Evolutionary conservation across 2,329 filamentous ascomycete species (phyloP), one percentile per base, ranked within the genome.

Genomic region (Graphilbum sp.): DNA sequence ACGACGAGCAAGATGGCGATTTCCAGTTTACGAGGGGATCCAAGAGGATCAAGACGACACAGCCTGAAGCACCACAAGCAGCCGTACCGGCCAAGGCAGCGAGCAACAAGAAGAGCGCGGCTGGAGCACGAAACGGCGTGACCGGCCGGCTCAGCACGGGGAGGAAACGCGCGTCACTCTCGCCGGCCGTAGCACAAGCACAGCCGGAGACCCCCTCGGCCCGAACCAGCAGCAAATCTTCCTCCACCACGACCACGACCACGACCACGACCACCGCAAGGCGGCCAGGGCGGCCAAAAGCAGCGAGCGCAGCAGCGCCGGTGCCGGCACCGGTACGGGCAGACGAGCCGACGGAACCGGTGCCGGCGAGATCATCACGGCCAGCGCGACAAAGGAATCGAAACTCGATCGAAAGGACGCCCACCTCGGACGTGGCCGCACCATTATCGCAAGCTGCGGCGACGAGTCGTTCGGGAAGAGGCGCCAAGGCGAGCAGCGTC

Each of bases 1-100:
- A 78, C 49, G 78, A 83, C 49, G 80, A 87, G 55, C 71, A 80
- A 50, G 76, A 82, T 60, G 81, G 80, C 49, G 82, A 82, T 45
- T 87, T 87, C 49, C 64, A 74, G 41, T 87, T 86, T 54, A 74
- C 76, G 45, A 72, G 80, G 47, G 75, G 68, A 44, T 64, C 75
- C 11, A 81, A 81, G 52, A 61, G 71, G 50, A 64, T 66, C 43
- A 84, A 79, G 58, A 67, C 69, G 41, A 53, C 58, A 17, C 57
- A 61, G 34, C 58, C 61, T 10, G 54, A 56, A 20, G 47, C 54
- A 12, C 27, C 7, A n/a, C 27, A 5, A 30, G 27, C 27, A n/a
- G 7, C 7, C 7, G 5, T n/a, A 13, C 30, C 8, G 30, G 5
- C 8, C 11, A 29, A 29, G 15, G 27, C 27, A 57, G 40, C 53